Evolutionary conservation across 331 rosid genomes (phyloP), one percentile per base, ranked within the genome.

Genomic region (Quercus tomentella): DNA sequence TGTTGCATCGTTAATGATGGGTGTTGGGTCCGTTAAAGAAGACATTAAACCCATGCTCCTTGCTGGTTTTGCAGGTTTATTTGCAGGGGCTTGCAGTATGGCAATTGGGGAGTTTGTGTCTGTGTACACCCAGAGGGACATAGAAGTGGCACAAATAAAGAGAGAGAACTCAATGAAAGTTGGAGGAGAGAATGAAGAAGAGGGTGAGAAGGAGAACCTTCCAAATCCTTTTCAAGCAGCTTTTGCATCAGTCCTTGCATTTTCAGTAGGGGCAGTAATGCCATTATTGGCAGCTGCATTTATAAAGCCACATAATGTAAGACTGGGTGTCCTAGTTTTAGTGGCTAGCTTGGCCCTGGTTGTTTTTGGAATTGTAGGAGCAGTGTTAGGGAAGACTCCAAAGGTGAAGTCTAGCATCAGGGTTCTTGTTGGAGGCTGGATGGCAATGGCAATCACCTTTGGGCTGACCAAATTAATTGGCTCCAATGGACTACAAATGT

Each of bases 41-140:
- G 70, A 30, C 37, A 65, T 30, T 41, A 30, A 65, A 4, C 70
- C 70, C 14, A 65, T 65, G 70, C 45, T 65, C 15, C 45, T 65
- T 65, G 70, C 70, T 17, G 45, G 70, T 65, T 17, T 18, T 16
- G 70, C 70, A 16, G 70, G 70, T 41, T 30, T 65, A 65, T 65
- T 65, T 65, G 70, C 70, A 65, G 70, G 45, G 70, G 70, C 70
- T 0, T 30, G 70, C 70, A 65, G 70, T 18, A 65, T 65, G 70
- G 70, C 70, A 30, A 65, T 65, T 16, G 70, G 70, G 45, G 70
- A 65, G 70, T 65, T 65, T 18, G 70, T 65, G 22, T 65, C 70
- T 8, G 70, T 65, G 4, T 16, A 30, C 70, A 65, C 70, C 4
- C 70, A 65, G 70, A 65, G 70, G 9, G 70, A 65, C 70, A 65